Evolutionary conservation across 495 filamentous ascomycete species (phyloP).

Genomic region (Penicillium fimorum): DNA sequence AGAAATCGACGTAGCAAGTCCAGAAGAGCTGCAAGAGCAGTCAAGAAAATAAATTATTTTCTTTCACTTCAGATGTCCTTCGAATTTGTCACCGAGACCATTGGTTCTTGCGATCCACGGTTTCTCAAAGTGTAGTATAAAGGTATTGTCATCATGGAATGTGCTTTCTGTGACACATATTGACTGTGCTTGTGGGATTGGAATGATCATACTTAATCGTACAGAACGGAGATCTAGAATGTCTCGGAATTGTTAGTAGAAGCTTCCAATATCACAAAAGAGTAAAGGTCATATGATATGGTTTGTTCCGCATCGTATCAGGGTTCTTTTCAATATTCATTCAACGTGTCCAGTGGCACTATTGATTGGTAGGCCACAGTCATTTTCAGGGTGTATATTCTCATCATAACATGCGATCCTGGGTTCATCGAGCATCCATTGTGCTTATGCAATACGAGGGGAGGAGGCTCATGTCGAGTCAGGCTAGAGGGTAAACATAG

Average conservation of each 20-base stretch:
- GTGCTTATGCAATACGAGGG: not conserved
- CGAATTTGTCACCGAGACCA: not conserved
- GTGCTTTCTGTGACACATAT: not conserved
- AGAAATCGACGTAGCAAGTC: not conserved
- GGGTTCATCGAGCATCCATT: not conserved
- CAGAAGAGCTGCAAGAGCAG: not conserved
- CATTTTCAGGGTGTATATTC: not conserved
- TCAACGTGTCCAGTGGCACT: not conserved
- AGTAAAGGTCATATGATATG: not conserved
- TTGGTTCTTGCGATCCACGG: not conserved
- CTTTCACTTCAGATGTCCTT: not conserved
- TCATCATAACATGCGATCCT: not conserved
- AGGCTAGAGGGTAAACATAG: not conserved
- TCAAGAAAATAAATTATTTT: not conserved
- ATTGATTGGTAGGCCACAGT: not conserved
- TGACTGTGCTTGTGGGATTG: not conserved
- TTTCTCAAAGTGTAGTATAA: not conserved
- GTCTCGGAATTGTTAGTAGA: not conserved
- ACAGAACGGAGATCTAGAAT: not conserved
- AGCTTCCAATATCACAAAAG: not conserved
- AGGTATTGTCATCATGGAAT: not conserved
- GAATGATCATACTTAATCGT: not conserved
- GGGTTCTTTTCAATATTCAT: not conserved
- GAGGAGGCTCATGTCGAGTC: not conserved
- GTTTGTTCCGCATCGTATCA: not conserved